Evolutionary conservation across 106 monocot species (phyloP).

Genomic region (Dendrobium catenatum): DNA sequence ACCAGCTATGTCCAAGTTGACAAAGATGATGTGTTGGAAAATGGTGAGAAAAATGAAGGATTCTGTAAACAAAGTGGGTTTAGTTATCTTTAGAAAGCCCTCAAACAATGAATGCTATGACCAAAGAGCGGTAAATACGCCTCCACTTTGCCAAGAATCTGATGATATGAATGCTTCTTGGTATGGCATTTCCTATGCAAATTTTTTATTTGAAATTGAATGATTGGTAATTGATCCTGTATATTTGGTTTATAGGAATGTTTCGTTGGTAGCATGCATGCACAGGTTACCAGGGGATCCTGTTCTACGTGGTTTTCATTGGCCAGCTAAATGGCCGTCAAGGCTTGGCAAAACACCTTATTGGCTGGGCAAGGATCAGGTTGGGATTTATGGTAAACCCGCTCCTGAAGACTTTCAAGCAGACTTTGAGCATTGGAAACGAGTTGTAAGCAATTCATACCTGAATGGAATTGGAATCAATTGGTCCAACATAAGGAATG

Average conservation of each 20-base stretch:
- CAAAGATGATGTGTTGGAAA: slow-evolving; percentile 84
- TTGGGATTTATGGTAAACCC: slow-evolving; percentile 64
- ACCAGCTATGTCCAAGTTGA: slow-evolving; percentile 68
- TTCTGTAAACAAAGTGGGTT: slow-evolving; percentile 48
- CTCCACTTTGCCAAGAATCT: slow-evolving; percentile 63
- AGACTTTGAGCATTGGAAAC: slow-evolving; percentile 57
- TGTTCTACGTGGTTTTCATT: slow-evolving; percentile 32
- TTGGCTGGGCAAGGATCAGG: slow-evolving; percentile 41
- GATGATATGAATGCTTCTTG: slow-evolving; percentile 88
- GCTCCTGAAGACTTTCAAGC: slow-evolving; percentile 48
- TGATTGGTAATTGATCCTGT: background rate
- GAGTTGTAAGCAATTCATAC: slow-evolving; percentile 47
- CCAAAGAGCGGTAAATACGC: slow-evolving; percentile 36
- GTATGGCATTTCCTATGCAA: slow-evolving; percentile 23
- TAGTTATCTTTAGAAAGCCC: slow-evolving; percentile 77
- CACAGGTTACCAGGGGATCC: slow-evolving; percentile 43
- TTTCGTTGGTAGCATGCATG: slow-evolving; percentile 58
- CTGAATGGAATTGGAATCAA: slow-evolving; percentile 47
- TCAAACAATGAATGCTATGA: slow-evolving; percentile 76
- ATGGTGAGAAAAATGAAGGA: slow-evolving; percentile 67
- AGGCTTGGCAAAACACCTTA: slow-evolving; percentile 43
- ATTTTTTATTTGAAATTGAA: background rate
- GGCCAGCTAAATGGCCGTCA: slow-evolving; percentile 57
- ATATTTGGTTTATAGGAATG: slow-evolving; percentile 30
- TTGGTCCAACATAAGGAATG: slow-evolving; percentile 61